Base-by-base conservation (phyloP, 495 filamentous ascomycete genomes). In the Aspergillus olivimuriae region DNA sequence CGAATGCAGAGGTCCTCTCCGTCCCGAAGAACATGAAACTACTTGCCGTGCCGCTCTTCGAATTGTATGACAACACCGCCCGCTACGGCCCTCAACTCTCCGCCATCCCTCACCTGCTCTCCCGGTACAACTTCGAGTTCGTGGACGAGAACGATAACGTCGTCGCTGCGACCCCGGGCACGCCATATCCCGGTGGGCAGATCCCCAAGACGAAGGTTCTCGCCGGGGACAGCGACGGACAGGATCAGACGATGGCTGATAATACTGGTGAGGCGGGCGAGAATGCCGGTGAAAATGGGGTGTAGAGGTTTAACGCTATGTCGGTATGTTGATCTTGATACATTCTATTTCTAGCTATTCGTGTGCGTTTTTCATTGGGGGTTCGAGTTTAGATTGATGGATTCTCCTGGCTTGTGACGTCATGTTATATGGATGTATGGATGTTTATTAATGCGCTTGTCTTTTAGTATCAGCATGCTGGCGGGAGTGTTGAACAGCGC, bases 11-110 rank as follows among this genome's bases (percentile, higher is more conserved):
- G 72, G 85, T 97, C n/a, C 78, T 98, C 34, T 88, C 82, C 53
- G 94, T 97, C 14, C 92, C 92, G 2, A 98, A 98, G 75, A 98
- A 98, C 70, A 97, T 98, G 92, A 98, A 98, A 62, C 78, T 98
- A 5, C 81, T 98, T 18, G 92, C 92, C 9, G 92, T 98, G 2
- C 92, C 92, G 3, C 74, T 98, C 0, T 98, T 96, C 65, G 92
- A 98, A 67, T 77, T 98, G 15, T 98, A 96, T 69, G 92, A 97
- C 57, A 98, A 98, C 67, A 95, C 87, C 1, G 84, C 82, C 2
- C 73, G 92, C 46, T 98, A 98, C 58, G 92, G 92, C 1, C 92
- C 92, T 4, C 92, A 98, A 62, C 80, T 98, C 3, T 94, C 88
- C 0, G 91, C 92, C 2, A 96, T 98, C 34, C 92, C 92, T 6